Percentiles rank a stretch among this genome's conserved stretches.
Evolutionary conservation across 2,329 filamentous ascomycete genomes (phyloP).

Genomic region (Pseudocercospora cruenta): DNA sequence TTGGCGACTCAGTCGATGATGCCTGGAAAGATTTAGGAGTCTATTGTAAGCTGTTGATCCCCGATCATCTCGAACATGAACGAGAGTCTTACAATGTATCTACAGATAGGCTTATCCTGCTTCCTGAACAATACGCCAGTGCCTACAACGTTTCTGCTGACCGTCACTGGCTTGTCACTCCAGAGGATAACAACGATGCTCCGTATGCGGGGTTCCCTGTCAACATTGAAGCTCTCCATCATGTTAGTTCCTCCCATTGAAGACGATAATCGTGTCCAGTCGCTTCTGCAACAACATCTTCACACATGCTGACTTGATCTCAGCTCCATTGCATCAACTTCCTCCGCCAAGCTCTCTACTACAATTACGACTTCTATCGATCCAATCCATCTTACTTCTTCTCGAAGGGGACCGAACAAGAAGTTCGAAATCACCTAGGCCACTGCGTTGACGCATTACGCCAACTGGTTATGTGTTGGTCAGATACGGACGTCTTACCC

Average conservation of each 20-base stretch:
- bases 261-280: background rate
- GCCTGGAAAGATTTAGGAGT: background rate
- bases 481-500: background rate
- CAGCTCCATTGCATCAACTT: constrained; percentile 10
- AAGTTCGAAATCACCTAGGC: background rate
- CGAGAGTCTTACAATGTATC: background rate
- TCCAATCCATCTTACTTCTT: background rate
- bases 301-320: background rate
- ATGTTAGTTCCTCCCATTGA: background rate
- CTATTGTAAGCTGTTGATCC: background rate
- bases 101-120: background rate
- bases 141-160: background rate
- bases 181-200: background rate
- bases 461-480: background rate
- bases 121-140: background rate
- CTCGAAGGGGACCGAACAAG: background rate
- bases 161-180: background rate
- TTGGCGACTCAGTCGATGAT: background rate
- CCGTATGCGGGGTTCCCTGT: background rate
- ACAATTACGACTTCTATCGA: constrained; percentile 2
- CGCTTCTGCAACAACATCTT: background rate
- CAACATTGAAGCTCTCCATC: background rate
- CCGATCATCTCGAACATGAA: background rate
- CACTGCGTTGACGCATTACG: background rate
- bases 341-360: constrained; percentile 4